Conservation (phyloP, 2,329 filamentous ascomycete species). For the Colletotrichum chlorophyti region DNA sequence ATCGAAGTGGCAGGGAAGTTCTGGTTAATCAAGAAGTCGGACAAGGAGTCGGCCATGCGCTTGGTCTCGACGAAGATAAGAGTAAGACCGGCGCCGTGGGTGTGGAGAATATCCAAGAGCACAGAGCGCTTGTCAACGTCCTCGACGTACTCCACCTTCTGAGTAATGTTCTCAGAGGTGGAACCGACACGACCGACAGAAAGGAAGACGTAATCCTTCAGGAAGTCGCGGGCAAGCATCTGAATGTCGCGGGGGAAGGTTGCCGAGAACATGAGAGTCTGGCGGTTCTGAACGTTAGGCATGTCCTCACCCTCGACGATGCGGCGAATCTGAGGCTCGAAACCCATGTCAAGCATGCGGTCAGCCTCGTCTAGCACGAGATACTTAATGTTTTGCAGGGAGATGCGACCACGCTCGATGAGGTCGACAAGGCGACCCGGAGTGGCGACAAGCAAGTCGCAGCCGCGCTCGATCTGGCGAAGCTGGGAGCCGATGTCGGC, state of each 20-base stretch:
- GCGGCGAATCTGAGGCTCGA: constrained; percentile 98
- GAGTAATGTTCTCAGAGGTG: constrained; percentile 99
- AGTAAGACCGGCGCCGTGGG: constrained; percentile 85
- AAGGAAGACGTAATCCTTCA: constrained; percentile 99
- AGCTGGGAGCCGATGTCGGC: constrained; percentile 98
- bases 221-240: constrained; percentile 97
- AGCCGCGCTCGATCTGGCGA: constrained; percentile 95
- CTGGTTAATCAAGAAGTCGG: constrained; percentile 98
- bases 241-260: constrained; percentile 99
- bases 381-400: constrained; percentile 98
- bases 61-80: constrained; percentile 99
- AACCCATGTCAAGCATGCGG: constrained; percentile 99
- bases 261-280: constrained; percentile 99
- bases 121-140: constrained; percentile 98
- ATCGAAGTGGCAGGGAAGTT: constrained; percentile 98
- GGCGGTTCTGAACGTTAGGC: constrained; percentile 81
- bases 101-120: constrained; percentile 95
- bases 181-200: constrained; percentile 98
- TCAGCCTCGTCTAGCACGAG: constrained; percentile 98
- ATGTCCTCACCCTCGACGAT: constrained; percentile 99
- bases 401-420: constrained; percentile 98
- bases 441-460: constrained; percentile 95
- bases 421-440: constrained; percentile 97
- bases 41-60: constrained; percentile 98
- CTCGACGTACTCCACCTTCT: constrained; percentile 98